Base-by-base conservation (phyloP, 108 stramenopile species). In the Conticribra weissflogii region DNA sequence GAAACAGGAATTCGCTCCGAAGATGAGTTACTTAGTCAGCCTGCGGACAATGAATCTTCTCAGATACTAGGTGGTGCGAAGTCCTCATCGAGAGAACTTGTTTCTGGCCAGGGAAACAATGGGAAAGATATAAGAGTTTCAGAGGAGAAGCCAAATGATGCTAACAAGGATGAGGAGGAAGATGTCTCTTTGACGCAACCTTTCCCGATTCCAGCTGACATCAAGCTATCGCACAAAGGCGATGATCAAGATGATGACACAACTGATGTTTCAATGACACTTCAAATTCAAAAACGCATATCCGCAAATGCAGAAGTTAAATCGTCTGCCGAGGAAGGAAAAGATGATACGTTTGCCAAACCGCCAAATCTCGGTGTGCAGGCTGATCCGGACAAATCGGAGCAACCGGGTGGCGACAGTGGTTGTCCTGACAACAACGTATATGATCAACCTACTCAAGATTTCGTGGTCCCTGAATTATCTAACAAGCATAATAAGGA, bases 11-110 rank as follows among this genome's bases (percentile, higher is more conserved):
- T 44, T 28, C 21, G 49, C 29, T 63, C 61, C 3, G 61, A 63
- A 21, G 61, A 63, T 9, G 61, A 63, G 27, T 47, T 63, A 29
- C 23, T 63, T 28, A 63, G 61, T 29, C 61, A 63, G 61, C 27
- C 48, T 1, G 61, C 32, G 21, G 3, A 31, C 24, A 16, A 64
- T 55, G 50, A 45, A 33, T 18, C 15, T 50, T 31, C 2, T 50
- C 63, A 16, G 16, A 41, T 9, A 12, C 36, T 41, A 41, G 36
- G 36, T 41, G 36, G 36, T 41, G 36, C 36, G 5, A 12, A 41
- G 12, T 9, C 36, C 5, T 5, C 36, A 5, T 41, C 36, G 36
- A 5, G 36, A 9, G 36, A 41, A 12, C 36, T 9, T 41, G 12
- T 41, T 41, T 41, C 36, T 41, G 36, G 36, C 12, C 36, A 41